phyloP scores from a whole-genome alignment of 352 stramenopile genomes.

The Pythium vanterpoolii region DNA sequence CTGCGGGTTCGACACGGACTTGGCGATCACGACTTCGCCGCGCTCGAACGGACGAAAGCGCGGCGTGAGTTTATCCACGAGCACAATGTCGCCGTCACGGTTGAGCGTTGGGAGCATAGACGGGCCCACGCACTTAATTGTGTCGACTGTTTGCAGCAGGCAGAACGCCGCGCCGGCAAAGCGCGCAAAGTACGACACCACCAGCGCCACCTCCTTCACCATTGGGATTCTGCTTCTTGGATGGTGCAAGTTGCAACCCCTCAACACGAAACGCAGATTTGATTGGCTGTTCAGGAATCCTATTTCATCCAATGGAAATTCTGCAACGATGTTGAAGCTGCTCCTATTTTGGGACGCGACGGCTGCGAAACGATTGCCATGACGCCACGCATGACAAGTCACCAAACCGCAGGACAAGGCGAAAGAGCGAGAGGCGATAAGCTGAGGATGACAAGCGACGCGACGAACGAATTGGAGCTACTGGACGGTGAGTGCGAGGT shows the following conservation, averaged over 20 bases:
- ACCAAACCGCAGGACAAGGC: not conserved
- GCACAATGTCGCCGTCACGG: constrained; percentile 85
- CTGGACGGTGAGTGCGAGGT: constrained; percentile 25
- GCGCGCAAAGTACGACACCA: constrained; percentile 67
- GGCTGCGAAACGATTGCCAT: not conserved
- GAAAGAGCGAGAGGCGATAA: not conserved
- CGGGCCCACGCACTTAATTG: constrained; percentile 85
- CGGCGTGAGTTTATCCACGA: constrained; percentile 87
- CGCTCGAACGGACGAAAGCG: constrained; percentile 53
- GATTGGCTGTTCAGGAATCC: not conserved
- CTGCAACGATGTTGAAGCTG: constrained; percentile 10
- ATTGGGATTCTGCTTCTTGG: not conserved
- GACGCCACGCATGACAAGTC: constrained; percentile 1
- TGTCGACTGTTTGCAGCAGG: constrained; percentile 64
- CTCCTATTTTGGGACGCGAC: constrained; percentile 4
- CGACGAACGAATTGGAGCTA: constrained; percentile 27
- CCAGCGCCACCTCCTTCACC: constrained; percentile 34
- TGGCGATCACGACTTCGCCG: constrained; percentile 88
- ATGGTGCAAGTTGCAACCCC: not conserved
- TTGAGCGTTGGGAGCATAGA: constrained; percentile 91
- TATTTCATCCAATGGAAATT: not conserved
- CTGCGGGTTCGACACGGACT: constrained; percentile 78
- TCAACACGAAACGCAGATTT: not conserved
- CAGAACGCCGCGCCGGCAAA: constrained; percentile 76
- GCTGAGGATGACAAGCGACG: constrained; percentile 3